Evolutionary conservation across 2,329 filamentous ascomycete species (phyloP).

Genomic region (Stemphylium lycopersici): DNA sequence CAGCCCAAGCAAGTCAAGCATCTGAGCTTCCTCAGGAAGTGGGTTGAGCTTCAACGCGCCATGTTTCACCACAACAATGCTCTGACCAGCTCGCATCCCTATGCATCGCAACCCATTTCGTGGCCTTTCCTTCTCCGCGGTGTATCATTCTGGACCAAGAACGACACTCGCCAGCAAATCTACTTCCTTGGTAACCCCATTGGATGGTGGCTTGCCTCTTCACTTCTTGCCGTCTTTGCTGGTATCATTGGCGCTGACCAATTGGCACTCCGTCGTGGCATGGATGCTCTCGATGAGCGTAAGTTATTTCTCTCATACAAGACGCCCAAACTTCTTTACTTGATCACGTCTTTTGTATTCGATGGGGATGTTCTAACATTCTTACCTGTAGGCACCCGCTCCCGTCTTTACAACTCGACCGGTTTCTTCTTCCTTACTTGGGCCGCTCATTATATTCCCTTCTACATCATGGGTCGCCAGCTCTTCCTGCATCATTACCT

Average conservation of each 20-base stretch:
- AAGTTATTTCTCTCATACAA: constrained; percentile 56
- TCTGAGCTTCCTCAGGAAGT: constrained; percentile 89
- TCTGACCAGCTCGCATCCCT: constrained; percentile 94
- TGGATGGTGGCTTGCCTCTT: constrained; percentile 96
- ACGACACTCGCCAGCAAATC: constrained; percentile 92
- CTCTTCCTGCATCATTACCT: constrained; percentile 98
- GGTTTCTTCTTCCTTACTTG: constrained; percentile 99
- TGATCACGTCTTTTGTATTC: constrained; percentile 9
- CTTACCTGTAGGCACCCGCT: constrained; percentile 72
- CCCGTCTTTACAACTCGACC: constrained; percentile 95
- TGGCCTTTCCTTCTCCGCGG: constrained; percentile 98
- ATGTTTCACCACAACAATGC: constrained; percentile 99
- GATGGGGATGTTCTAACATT: constrained; percentile 18
- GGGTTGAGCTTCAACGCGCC: constrained; percentile 92
- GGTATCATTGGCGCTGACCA: constrained; percentile 94
- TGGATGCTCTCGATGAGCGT: constrained; percentile 93
- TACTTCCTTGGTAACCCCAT: constrained; percentile 98
- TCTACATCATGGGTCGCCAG: constrained; percentile 97
- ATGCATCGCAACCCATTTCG: constrained; percentile 91
- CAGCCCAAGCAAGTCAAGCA: constrained; percentile 79
- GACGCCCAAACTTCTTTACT: not conserved
- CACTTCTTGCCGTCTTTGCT: constrained; percentile 88
- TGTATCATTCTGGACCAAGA: constrained; percentile 99
- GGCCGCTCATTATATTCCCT: constrained; percentile 96
- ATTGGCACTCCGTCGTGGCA: constrained; percentile 85